phyloP scores from a whole-genome alignment of 495 filamentous ascomycete species.

The Lasiosphaeris hirsuta region DNA sequence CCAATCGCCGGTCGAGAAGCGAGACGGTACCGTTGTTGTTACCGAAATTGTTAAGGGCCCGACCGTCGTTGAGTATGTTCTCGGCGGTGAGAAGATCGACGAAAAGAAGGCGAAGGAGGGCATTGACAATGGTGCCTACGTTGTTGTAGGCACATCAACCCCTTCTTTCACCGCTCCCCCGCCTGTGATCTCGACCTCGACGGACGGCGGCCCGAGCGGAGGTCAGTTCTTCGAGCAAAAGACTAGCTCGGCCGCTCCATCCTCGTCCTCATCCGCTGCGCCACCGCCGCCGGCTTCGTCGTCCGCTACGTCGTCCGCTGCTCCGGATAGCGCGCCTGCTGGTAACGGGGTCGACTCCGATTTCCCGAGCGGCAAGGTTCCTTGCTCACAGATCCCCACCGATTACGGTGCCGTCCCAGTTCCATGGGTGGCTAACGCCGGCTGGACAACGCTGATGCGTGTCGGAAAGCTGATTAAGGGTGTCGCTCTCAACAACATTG shows the following conservation, averaged over 20 bases:
- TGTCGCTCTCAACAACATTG: constrained; percentile 47
- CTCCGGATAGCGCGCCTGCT: constrained; percentile 15
- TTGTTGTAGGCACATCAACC: constrained; percentile 47
- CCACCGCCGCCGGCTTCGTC: constrained; percentile 27
- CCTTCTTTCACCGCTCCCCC: constrained; percentile 43
- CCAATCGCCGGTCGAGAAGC: constrained; percentile 38
- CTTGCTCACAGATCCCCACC: constrained; percentile 73
- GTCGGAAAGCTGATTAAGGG: constrained; percentile 39
- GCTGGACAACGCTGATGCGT: constrained; percentile 78
- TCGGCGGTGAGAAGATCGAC: constrained; percentile 54
- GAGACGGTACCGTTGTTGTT: constrained; percentile 37
- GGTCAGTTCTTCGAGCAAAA: constrained; percentile 36
- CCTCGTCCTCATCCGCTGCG: constrained; percentile 20
- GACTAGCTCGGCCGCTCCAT: constrained; percentile 16
- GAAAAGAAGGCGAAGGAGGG: constrained; percentile 58
- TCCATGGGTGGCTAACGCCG: constrained; percentile 62
- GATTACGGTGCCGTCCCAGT: constrained; percentile 76
- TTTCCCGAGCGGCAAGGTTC: constrained; percentile 74
- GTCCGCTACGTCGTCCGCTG: constrained; percentile 21
- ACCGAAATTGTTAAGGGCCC: constrained; percentile 41
- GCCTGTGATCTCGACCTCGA: constrained; percentile 25
- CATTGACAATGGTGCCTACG: constrained; percentile 52
- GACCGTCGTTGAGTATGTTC: constrained; percentile 56
- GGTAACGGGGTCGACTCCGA: constrained; percentile 58
- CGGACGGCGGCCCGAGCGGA: constrained; percentile 15